Evolutionary conservation across 1,139 yeast genomes (phyloP).

Genomic region (Geotrichum bryndzae): DNA sequence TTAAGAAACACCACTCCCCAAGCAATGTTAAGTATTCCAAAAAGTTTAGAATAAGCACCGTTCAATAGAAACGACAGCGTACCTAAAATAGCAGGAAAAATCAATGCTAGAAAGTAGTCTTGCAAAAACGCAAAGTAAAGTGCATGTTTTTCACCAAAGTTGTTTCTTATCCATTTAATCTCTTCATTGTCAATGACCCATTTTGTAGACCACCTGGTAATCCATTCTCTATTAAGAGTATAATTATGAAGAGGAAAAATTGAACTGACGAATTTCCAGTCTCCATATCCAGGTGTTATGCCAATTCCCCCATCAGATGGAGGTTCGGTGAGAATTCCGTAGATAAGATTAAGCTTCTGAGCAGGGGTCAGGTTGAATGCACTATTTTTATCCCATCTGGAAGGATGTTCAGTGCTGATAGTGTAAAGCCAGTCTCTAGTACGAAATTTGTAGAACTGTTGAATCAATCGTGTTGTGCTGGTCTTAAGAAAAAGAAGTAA

Average conservation of each 20-base stretch:
- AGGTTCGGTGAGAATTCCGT: slow-evolving; percentile 46
- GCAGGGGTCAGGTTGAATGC: slow-evolving; percentile 36
- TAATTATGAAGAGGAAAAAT: slow-evolving; percentile 56
- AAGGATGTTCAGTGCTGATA: slow-evolving; percentile 31
- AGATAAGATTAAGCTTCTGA: slow-evolving; percentile 53
- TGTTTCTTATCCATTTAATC: slow-evolving; percentile 38
- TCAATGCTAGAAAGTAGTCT: slow-evolving; percentile 55
- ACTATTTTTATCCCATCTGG: slow-evolving; percentile 24
- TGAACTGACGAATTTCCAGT: slow-evolving; percentile 50
- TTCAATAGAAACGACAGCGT: slow-evolving; percentile 46
- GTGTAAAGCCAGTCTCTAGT: slow-evolving; percentile 39
- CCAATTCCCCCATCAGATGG: slow-evolving; percentile 50
- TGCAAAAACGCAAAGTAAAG: slow-evolving; percentile 71
- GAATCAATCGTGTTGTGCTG: slow-evolving; percentile 35
- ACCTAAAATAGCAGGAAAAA: slow-evolving; percentile 51
- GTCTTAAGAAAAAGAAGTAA: slow-evolving; percentile 51
- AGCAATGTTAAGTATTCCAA: slow-evolving; percentile 47
- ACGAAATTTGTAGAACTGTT: slow-evolving; percentile 28
- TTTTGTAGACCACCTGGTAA: slow-evolving; percentile 33
- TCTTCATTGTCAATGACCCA: slow-evolving; percentile 32
- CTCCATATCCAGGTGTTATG: slow-evolving; percentile 45
- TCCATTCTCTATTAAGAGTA: slow-evolving; percentile 35
- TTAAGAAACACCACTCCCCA: slow-evolving; percentile 58
- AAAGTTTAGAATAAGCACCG: slow-evolving; percentile 53
- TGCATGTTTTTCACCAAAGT: slow-evolving; percentile 56